A percentile compares a stretch with the other conserved stretches of the same genome.
Evolutionary conservation across 2,329 filamentous ascomycete genomes (phyloP).

Genomic region (Penicillium sp.): DNA sequence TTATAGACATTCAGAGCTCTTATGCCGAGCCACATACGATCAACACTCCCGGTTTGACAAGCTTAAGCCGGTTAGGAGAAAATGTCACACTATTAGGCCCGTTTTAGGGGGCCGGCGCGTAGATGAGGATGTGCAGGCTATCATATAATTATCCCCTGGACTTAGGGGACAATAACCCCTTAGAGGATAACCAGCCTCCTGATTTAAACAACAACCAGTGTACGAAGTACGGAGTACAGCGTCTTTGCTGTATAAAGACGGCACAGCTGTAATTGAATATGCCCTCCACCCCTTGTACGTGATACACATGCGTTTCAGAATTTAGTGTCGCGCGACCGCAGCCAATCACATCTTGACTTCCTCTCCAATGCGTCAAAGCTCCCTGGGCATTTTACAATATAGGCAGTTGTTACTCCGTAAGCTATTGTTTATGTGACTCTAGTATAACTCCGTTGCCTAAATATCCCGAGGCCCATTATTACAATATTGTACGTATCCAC

Average conservation of each 20-base stretch:
- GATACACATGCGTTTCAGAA: constrained; percentile 11
- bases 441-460: not conserved
- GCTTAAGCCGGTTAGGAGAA: not conserved
- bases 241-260: not conserved
- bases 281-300: not conserved
- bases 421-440: not conserved
- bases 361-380: constrained; percentile 9
- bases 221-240: not conserved
- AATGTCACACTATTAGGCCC: not conserved
- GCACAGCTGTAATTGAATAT: not conserved
- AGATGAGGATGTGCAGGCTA: constrained; percentile 16
- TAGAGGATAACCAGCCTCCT: constrained; percentile 16
- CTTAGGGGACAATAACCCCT: constrained; percentile 8
- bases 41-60: not conserved
- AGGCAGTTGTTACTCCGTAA: not conserved
- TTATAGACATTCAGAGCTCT: not conserved
- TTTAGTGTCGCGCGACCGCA: constrained; percentile 8
- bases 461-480: not conserved
- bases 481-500: not conserved
- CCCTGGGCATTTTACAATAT: not conserved
- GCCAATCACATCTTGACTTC: constrained; percentile 8
- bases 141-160: not conserved
- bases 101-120: constrained; percentile 11
- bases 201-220: not conserved
- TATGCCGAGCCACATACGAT: not conserved